Percentiles rank a stretch among this genome's conserved stretches.
These are phyloP conservation scores for Cercospora sp. DNA, from an alignment of 2,329 filamentous ascomycete genomes.

Conservation along the genomic window DNA sequence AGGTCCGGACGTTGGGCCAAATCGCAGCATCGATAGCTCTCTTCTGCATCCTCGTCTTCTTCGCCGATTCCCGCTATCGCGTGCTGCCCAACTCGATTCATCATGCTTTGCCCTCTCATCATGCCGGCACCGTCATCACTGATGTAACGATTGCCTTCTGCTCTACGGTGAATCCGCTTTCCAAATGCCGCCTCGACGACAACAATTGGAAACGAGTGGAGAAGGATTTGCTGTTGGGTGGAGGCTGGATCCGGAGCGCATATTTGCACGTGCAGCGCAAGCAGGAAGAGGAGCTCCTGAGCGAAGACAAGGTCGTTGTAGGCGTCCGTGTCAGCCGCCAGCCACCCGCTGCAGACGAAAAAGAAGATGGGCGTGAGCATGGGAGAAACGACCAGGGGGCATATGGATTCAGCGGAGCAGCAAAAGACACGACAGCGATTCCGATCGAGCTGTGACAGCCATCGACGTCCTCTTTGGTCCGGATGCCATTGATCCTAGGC, in stretches of 20 bases:
- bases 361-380: constrained; percentile 61
- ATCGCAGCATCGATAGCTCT: constrained; percentile 66
- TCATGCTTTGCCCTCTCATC: constrained; percentile 81
- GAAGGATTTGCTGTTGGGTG: constrained; percentile 82
- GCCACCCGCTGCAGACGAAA: constrained; percentile 63
- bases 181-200: constrained; percentile 61
- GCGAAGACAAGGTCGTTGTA: constrained; percentile 75
- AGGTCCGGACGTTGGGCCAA: constrained; percentile 73
- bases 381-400: constrained; percentile 76
- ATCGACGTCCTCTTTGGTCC: constrained; percentile 87
- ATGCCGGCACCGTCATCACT: constrained; percentile 80
- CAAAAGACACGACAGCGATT: constrained; percentile 73
- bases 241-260: constrained; percentile 71
- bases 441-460: constrained; percentile 71
- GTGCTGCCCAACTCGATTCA: constrained; percentile 84
- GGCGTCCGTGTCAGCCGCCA: constrained; percentile 74
- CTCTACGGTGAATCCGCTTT: constrained; percentile 64
- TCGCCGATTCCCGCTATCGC: constrained; percentile 85
- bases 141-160: constrained; percentile 79
- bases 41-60: constrained; percentile 67
- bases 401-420: constrained; percentile 79
- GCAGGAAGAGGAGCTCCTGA: constrained; percentile 76
- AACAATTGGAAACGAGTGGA: constrained; percentile 79
- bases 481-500: constrained; percentile 85
- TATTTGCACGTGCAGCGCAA: constrained; percentile 82